Base-by-base conservation (phyloP, 352 stramenopile species). In the Phytophthora megakarya region DNA sequence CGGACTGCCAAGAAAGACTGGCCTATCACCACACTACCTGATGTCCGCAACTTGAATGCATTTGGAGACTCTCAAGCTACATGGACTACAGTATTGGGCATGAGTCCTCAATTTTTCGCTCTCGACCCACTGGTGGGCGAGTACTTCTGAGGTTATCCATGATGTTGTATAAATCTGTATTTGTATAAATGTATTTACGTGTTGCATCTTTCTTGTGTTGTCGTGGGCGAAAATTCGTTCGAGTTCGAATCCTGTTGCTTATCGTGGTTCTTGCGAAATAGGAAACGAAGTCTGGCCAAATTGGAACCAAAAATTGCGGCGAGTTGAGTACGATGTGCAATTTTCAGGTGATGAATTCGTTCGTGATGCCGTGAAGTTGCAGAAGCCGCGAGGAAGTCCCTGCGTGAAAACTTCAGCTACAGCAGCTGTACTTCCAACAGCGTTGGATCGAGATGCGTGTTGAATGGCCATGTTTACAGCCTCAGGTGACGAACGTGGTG, bases 81-180 rank as follows among this genome's bases (percentile, higher is more conserved):
- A 4, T 73, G 60, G 60, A 48, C 53, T 30, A 62, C 60, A 3
- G 61, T 73, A 15, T 32, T 70, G 18, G 65, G 70, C 8, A 60
- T 66, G 43, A 54, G 48, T 55, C 61, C 61, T 5, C 65, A 73
- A 19, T 63, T 62, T 55, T 49, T 70, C 16, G 42, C 53, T 16
- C 47, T 70, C 18, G 65, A 73, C 22, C 44, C 47, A 1, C 30
- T 63, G 8, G 26, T 54, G 5, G 50, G 51, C 3, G 50, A 64
- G 7, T 59, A 64, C 32, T 64, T 48, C 18, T 63, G 50, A 51
- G 21, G 3, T 15, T 11, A n/a, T 35, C 13, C 26, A 19, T 30
- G 6, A 56, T 9, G 35, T 37, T 13, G 30, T 35, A 13, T 50
- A 50, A 25, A 25, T 46, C 25, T 26, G 25, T 35, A 51, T 37